Percentiles rank a stretch among this genome's conserved stretches.
These are phyloP conservation scores for Tuber indicum DNA, from an alignment of 495 filamentous ascomycete species.

Conservation along the genomic window DNA sequence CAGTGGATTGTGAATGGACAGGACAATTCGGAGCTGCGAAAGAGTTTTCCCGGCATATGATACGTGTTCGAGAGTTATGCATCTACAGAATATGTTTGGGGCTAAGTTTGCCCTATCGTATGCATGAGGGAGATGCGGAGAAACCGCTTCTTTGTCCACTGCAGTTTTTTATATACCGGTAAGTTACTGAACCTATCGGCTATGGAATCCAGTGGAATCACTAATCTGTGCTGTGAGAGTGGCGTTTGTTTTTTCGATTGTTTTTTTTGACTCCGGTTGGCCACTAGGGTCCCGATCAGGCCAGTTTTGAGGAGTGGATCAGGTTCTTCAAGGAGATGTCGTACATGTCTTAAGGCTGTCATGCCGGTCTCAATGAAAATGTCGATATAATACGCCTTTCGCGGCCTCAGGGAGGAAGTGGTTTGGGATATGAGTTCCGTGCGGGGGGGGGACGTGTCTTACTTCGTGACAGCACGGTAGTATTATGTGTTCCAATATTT, in stretches of 20 bases:
- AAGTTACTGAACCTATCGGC: background rate
- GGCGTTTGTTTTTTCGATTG: background rate
- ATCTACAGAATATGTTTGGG: background rate
- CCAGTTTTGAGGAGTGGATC: background rate
- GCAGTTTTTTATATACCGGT: background rate
- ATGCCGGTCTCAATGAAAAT: background rate
- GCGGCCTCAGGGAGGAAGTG: background rate
- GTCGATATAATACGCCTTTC: background rate
- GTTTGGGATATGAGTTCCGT: background rate
- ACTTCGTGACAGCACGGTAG: background rate
- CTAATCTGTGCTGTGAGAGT: background rate
- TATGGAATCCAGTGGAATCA: background rate
- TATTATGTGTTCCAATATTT: background rate
- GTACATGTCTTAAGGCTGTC: background rate
- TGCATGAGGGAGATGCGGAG: background rate
- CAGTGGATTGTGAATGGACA: background rate
- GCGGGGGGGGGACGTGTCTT: background rate
- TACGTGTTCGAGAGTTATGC: background rate
- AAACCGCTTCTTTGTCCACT: background rate
- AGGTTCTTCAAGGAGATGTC: background rate
- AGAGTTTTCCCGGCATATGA: conserved; percentile 3
- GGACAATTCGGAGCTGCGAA: background rate
- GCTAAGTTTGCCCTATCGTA: background rate
- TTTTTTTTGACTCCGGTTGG: background rate
- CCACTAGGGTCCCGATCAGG: background rate